Percentiles rank a stretch among this genome's conserved stretches.
These are phyloP conservation scores for Stachybotrys chartarum DNA, from an alignment of 2,329 filamentous ascomycete species.

Conservation along the genomic window DNA sequence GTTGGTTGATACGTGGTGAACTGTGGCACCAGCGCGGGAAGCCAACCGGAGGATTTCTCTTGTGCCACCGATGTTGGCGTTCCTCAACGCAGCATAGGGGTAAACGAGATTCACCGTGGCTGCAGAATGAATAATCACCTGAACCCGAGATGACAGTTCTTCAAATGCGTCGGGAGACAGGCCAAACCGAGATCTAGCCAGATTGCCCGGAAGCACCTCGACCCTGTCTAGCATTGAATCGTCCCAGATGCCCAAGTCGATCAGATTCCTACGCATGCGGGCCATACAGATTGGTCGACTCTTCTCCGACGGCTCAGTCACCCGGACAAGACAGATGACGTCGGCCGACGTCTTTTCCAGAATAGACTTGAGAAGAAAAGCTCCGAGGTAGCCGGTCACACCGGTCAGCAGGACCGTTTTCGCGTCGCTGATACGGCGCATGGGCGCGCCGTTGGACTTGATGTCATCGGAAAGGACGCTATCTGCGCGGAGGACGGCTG, in stretches of 20 bases:
- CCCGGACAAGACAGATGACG: slow-evolving; percentile 68
- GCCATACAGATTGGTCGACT: slow-evolving; percentile 62
- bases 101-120: slow-evolving; percentile 78
- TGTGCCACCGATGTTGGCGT: slow-evolving; percentile 73
- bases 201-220: slow-evolving; percentile 66
- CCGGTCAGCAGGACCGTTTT: slow-evolving; percentile 66
- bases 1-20: slow-evolving; percentile 76
- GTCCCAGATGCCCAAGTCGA: slow-evolving; percentile 73
- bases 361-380: slow-evolving; percentile 64
- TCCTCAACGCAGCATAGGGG: slow-evolving; percentile 68
- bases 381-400: slow-evolving; percentile 69
- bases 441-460: slow-evolving; percentile 42
- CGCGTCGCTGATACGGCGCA: slow-evolving; percentile 56
- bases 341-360: slow-evolving; percentile 61
- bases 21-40: slow-evolving; percentile 57
- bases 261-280: slow-evolving; percentile 64
- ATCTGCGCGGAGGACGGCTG: slow-evolving; percentile 61
- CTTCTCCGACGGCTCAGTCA: slow-evolving; percentile 58
- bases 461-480: slow-evolving; percentile 65
- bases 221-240: slow-evolving; percentile 73
- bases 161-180: slow-evolving; percentile 59
- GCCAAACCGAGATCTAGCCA: slow-evolving; percentile 62
- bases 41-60: slow-evolving; percentile 67
- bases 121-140: slow-evolving; percentile 71
- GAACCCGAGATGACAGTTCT: slow-evolving; percentile 54